Percentiles rank a stretch among this genome's conserved stretches.
These are phyloP conservation scores for Mycena pura DNA, from an alignment of 768 basidiomycete genomes.

Conservation along the genomic window DNA sequence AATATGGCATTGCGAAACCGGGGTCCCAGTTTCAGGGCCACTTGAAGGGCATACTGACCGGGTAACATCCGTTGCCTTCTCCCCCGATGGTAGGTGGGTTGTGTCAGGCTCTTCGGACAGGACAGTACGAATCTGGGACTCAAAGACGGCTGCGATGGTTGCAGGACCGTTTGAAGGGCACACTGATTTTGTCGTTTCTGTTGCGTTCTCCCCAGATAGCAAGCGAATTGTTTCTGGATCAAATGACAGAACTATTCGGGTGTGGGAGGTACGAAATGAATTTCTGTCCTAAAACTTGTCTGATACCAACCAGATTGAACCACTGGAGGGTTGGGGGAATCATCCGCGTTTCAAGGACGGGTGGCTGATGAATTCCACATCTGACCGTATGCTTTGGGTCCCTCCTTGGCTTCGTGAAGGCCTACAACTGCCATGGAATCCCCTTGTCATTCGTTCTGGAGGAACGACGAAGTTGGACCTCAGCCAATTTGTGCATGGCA, in stretches of 20 bases:
- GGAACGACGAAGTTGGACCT: neutral
- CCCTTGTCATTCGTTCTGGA: neutral
- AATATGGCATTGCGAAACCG: too few species aligned
- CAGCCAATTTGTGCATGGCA: neutral
- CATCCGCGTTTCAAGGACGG: neutral
- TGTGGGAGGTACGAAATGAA: neutral
- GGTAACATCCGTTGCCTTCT: neutral
- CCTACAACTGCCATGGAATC: neutral
- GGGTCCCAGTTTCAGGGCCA: too few species aligned
- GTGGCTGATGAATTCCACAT: neutral
- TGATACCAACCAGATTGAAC: neutral
- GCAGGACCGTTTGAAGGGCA: neutral
- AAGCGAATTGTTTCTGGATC: neutral
- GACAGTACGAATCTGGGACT: neutral
- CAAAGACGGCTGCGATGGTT: neutral
- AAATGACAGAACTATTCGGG: neutral
- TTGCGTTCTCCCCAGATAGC: neutral
- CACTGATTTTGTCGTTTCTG: neutral
- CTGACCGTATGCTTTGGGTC: neutral
- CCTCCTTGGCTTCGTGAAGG: neutral
- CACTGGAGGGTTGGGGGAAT: neutral
- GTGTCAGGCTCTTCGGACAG: neutral
- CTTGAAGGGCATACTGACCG: neutral
- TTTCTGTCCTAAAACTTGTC: neutral
- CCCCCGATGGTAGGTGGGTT: neutral